Evolutionary conservation across 1,284 basidiomycete genomes (phyloP), one percentile per base, ranked within the genome.

Genomic region (Neonothopanus nambi): DNA sequence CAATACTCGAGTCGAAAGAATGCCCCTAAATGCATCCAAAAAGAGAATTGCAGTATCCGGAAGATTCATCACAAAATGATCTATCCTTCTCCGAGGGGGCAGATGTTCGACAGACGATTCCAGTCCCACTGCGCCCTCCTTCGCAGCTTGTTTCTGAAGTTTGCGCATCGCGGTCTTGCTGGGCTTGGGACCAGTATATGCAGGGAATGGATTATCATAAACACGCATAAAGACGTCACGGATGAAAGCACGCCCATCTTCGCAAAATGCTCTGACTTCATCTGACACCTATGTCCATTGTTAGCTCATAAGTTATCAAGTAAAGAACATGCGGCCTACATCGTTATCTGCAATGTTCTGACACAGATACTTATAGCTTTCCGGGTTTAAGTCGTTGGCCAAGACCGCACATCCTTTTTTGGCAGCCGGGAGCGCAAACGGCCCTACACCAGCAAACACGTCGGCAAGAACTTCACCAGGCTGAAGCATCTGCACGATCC

Each of bases 371-470:
- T 87, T 86, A 13, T 83, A 83, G 59, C 92, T 91, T 39, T 85
- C 82, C 1, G 96, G 95, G 70, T 99, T 99, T 48, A 99, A 73
- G 68, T 99, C 97, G 61, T 98, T 99, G 15, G 91, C 95, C 28
- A 95, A 73, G 0, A 99, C 91, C 4, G 81, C 87, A 62, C 90
- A 92, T 1, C 93, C 91, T 61, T 91, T 92, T 73, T 89, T 95
- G 0, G 88, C 95, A 0, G 95, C 91, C 1, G 97, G 97, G 8
- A 99, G 73, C 1, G 93, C 91, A 68, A 99, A 99, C 0, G 97
- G 97, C 0, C 97, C 97, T 0, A 99, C 95, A 12, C 97, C 97
- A 1, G 97, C 97, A 72, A 99, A 97, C 20, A 93, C 94, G 68
- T 99, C 97, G 0, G 86, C 92, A 17, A 98, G 78, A 13, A 92